Evolutionary conservation across 441 rosid species (phyloP).

Genomic region (Theobroma grandiflorum): DNA sequence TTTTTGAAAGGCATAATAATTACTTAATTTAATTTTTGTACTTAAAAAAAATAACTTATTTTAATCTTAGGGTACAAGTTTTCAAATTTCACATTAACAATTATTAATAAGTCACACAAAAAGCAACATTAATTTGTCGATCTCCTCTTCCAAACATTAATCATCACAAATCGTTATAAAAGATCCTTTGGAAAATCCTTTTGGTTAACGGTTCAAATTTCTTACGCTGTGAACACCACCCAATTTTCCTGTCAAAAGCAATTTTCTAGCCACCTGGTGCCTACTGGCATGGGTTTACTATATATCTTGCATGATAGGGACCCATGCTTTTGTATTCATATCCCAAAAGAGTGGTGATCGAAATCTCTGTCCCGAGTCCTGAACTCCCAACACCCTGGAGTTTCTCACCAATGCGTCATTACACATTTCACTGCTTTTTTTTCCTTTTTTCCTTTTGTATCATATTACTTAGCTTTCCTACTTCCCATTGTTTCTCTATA

Average conservation of each 20-base stretch:
- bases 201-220: conserved; percentile 30
- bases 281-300: not conserved
- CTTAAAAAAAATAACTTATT: not conserved
- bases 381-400: conserved; percentile 7
- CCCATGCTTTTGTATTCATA: not conserved
- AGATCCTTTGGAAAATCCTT: conserved; percentile 7
- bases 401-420: conserved; percentile 14
- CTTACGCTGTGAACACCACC: conserved; percentile 28
- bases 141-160: not conserved
- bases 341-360: conserved; percentile 21
- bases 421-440: not conserved
- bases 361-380: not conserved
- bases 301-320: not conserved
- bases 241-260: conserved; percentile 20
- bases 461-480: not conserved
- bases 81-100: not conserved
- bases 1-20: too few species aligned
- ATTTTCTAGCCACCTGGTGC: not conserved
- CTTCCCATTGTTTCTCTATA: not conserved
- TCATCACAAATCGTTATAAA: not conserved
- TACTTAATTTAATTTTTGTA: not conserved
- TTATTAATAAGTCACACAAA: not conserved
- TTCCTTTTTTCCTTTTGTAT: not conserved
- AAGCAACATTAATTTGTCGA: conserved; percentile 16
- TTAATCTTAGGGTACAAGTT: not conserved